Conservation (phyloP, 441 rosid species). For the Dalechampia spathulata region DNA sequence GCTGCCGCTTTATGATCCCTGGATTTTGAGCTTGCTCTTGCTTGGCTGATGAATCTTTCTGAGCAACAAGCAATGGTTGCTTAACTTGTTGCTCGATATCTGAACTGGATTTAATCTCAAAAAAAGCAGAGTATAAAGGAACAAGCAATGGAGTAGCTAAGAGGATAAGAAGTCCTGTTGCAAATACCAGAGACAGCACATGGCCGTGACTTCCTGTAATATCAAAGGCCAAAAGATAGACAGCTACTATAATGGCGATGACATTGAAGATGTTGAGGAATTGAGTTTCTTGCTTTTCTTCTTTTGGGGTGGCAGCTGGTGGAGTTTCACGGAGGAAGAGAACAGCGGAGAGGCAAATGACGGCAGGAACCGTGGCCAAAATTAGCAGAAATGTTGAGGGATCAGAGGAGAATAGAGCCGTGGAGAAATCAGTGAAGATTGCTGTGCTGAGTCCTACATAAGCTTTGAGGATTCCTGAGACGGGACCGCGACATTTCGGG, state of each 20-base stretch:
- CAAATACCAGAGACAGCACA: conserved; percentile 31
- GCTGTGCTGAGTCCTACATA: conserved; percentile 73
- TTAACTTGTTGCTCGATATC: conserved; percentile 31
- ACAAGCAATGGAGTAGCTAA: conserved; percentile 45
- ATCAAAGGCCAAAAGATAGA: conserved; percentile 50
- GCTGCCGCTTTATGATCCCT: conserved; percentile 20
- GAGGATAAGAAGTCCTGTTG: conserved; percentile 30
- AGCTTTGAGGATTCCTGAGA: conserved; percentile 70
- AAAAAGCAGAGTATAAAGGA: conserved; percentile 31
- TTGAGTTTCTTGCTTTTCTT: conserved; percentile 38
- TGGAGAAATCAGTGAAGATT: conserved; percentile 61
- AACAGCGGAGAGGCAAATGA: conserved; percentile 49
- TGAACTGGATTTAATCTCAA: conserved; percentile 17
- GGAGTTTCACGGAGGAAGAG: conserved; percentile 59
- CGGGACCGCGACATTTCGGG: conserved; percentile 55
- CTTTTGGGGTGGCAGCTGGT: conserved; percentile 23
- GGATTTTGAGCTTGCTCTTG: background rate
- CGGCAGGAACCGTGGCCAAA: conserved; percentile 49
- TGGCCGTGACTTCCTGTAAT: conserved; percentile 28
- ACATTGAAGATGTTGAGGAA: conserved; percentile 42
- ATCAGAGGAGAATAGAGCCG: conserved; percentile 46
- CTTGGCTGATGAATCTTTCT: conserved; percentile 2
- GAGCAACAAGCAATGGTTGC: conserved; percentile 12
- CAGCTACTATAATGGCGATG: conserved; percentile 47
- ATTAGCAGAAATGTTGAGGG: conserved; percentile 48